Conservation (phyloP, 2,329 filamentous ascomycete genomes). For the Bipolaris victoriae region DNA sequence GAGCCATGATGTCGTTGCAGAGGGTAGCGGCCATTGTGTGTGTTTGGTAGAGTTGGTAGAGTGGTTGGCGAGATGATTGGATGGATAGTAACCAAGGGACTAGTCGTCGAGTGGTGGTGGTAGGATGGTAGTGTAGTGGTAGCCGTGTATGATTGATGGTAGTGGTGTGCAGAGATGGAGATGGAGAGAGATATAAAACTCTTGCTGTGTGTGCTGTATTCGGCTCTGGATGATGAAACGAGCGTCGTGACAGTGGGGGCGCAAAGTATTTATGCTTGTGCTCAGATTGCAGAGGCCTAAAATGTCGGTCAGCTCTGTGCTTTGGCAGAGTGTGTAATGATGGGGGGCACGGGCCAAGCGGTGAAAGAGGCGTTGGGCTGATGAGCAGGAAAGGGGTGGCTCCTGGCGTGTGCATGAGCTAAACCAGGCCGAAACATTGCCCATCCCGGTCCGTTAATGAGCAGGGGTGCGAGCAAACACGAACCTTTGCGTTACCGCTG, state of each 20-base stretch:
- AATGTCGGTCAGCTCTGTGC: conserved; percentile 51
- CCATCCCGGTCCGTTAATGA: conserved; percentile 43
- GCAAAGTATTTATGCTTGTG: conserved; percentile 50
- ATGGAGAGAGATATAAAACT: conserved; percentile 25
- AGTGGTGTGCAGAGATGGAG: conserved; percentile 10
- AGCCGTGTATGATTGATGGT: conserved; percentile 24
- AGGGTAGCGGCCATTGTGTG: conserved; percentile 43
- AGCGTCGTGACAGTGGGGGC: conserved; percentile 37
- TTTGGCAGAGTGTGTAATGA: conserved; percentile 51
- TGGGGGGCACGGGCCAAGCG: conserved; percentile 48
- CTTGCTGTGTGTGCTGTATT: conserved; percentile 24
- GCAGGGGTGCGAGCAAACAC: conserved; percentile 46
- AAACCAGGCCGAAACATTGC: conserved; percentile 47
- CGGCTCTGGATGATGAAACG: conserved; percentile 44
- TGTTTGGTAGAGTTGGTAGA: conserved; percentile 2
- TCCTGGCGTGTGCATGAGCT: conserved; percentile 48
- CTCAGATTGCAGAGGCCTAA: conserved; percentile 45
- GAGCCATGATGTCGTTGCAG: conserved; percentile 49
- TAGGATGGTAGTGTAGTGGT: neutral
- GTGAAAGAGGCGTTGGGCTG: conserved; percentile 50
- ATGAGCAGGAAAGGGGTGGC: conserved; percentile 48
- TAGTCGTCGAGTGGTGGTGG: conserved; percentile 2
- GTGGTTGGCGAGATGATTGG: too few relatives aligned
- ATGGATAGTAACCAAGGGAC: too few relatives aligned
- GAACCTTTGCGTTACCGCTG: conserved; percentile 39